Percentiles rank a stretch among this genome's conserved stretches.
Conservation (phyloP, 2,329 filamentous ascomycete genomes). For the Ploettnerulaceae sp. region DNA sequence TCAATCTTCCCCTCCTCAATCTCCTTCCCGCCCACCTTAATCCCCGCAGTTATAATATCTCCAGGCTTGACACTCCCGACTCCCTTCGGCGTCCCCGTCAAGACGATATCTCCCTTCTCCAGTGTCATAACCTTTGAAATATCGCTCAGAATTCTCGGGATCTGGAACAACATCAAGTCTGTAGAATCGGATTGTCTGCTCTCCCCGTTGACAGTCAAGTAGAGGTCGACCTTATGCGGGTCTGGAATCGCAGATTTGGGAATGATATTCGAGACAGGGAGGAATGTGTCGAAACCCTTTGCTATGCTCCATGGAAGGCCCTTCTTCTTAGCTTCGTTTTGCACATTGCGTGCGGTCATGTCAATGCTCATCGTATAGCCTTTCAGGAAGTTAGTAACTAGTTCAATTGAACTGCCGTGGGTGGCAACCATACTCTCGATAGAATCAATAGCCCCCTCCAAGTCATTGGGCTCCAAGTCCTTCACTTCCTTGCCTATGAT, state of each 20-base stretch:
- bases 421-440: constrained; percentile 60
- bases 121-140: constrained; percentile 95
- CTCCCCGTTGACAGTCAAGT: constrained; percentile 76
- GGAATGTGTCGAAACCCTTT: constrained; percentile 97
- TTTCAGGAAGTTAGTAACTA: constrained; percentile 33
- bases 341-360: constrained; percentile 93
- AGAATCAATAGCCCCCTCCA: constrained; percentile 70
- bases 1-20: constrained; percentile 80
- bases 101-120: constrained; percentile 82
- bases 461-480: constrained; percentile 71
- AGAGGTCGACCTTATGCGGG: constrained; percentile 84
- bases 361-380: constrained; percentile 90
- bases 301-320: constrained; percentile 93
- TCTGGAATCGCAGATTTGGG: constrained; percentile 74
- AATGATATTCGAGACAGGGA: constrained; percentile 79
- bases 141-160: constrained; percentile 81
- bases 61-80: constrained; percentile 82
- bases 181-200: constrained; percentile 81
- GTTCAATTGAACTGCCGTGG: neutral
- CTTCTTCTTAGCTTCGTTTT: constrained; percentile 96
- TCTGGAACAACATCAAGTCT: constrained; percentile 88
- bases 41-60: constrained; percentile 79
- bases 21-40: constrained; percentile 76
- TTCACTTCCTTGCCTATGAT: constrained; percentile 78
- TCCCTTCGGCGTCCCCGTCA: constrained; percentile 97